Base-by-base conservation (phyloP, 108 stramenopile species). In the Skeletonema tropicum region DNA sequence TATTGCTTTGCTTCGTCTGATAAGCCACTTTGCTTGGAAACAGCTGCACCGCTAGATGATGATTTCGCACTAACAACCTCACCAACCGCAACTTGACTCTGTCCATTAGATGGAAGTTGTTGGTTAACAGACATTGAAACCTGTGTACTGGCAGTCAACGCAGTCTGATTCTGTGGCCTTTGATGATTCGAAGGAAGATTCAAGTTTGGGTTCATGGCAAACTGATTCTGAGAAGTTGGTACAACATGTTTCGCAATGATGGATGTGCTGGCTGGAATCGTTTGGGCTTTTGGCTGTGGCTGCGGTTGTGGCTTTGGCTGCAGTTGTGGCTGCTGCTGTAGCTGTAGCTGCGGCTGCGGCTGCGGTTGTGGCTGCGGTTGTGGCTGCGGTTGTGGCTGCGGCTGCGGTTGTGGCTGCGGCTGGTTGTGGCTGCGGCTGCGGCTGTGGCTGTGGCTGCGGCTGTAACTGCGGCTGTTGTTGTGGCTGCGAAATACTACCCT, bases 1-100 rank as follows among this genome's bases (percentile, higher is more conserved):
- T 83, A 76, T 19, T 6, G 11, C 41, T 83, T 83, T 15, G 71
- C 75, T 29, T 68, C 57, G 15, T 63, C 55, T 36, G 75, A 58
- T 33, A 83, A 59, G 3, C 82, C 82, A 26, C 32, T 36, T 62
- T 38, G 29, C 10, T 38, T 62, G 32, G 61, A 36, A 38, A 23
- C 6, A 55, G 23, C 0, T 7, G 6, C 52, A 62, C 61, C 31
- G 11, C 2, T 62, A 62, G 10, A 36, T 62, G 33, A 62, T 10
- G 32, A 9, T 62, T 17, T 8, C 21, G 31, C 61, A 17, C 38
- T 39, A 9, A 35, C 32, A 38, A 4, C 23, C 35, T 33, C 15
- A 38, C 17, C 61, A 36, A 17, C 32, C n/a, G 61, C 36, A 35
- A 33, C 31, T 55, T 21, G 21, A 55, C n/a, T 55, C 23, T 55